Evolutionary conservation across 441 rosid genomes (phyloP).

Genomic region (Corymbia calophylla): DNA sequence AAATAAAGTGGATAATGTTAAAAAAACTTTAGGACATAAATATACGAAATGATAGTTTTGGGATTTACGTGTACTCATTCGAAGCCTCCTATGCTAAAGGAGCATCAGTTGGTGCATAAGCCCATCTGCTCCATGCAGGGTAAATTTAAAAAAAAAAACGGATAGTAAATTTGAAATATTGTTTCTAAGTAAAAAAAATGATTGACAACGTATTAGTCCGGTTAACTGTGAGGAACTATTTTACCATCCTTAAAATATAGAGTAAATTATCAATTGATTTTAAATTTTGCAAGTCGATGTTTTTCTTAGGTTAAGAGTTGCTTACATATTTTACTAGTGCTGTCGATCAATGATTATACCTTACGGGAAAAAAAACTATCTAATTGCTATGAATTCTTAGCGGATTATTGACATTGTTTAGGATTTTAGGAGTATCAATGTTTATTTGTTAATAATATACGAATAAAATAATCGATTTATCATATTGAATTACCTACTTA

Average conservation of each 20-base stretch:
- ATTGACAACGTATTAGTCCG: neutral
- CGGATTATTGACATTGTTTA: neutral
- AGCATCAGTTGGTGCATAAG: neutral
- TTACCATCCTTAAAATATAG: neutral
- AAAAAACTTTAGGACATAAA: neutral
- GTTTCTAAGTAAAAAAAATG: neutral
- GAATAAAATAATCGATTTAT: neutral
- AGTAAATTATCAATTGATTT: neutral
- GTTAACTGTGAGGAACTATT: neutral
- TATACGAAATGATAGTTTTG: neutral
- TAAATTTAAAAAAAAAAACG: neutral
- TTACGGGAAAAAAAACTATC: neutral
- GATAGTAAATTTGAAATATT: neutral
- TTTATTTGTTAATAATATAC: neutral
- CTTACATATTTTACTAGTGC: neutral
- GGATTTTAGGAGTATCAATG: neutral
- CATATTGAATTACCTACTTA: neutral
- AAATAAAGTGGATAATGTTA: neutral
- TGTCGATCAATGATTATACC: neutral
- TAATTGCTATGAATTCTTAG: neutral
- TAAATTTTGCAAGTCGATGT: neutral
- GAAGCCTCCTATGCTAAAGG: neutral
- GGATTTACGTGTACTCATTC: neutral
- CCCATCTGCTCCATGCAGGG: neutral
- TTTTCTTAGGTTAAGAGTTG: neutral